Evolutionary conservation across 2,329 filamentous ascomycete genomes (phyloP).

Genomic region (Colletotrichum sp.): DNA sequence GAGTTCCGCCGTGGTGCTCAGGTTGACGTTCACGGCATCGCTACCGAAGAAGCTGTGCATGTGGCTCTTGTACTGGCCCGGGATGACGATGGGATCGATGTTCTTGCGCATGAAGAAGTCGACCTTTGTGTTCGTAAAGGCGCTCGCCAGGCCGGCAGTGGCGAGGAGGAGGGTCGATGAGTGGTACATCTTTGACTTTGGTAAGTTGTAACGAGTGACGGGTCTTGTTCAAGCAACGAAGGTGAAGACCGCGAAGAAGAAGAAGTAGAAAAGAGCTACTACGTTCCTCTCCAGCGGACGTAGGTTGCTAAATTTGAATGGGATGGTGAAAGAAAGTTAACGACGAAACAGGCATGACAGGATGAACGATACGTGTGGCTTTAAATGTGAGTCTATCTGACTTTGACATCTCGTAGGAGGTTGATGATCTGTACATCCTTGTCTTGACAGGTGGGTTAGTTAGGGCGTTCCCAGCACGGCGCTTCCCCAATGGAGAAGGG

Average conservation of each 20-base stretch:
- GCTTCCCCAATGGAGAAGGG: background rate
- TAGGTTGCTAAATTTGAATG: background rate
- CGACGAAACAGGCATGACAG: background rate
- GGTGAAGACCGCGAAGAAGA: background rate
- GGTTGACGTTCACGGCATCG: slow-evolving; percentile 33
- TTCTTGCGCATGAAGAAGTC: slow-evolving; percentile 35
- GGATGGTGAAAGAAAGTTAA: background rate
- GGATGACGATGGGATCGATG: slow-evolving; percentile 36
- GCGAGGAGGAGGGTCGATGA: background rate
- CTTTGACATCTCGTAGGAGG: background rate
- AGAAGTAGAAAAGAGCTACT: background rate
- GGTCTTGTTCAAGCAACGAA: background rate
- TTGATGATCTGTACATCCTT: background rate
- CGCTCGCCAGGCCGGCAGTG: slow-evolving; percentile 10
- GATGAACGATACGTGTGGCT: background rate
- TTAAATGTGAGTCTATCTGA: background rate
- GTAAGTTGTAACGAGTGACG: background rate
- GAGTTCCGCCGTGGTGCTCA: slow-evolving; percentile 30
- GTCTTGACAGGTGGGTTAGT: background rate
- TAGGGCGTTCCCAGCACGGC: background rate
- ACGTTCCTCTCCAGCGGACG: background rate
- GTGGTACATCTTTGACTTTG: background rate
- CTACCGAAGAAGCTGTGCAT: slow-evolving; percentile 40
- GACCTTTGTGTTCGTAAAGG: slow-evolving; percentile 27
- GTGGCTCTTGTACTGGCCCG: slow-evolving; percentile 34